Evolutionary conservation across 2,329 filamentous ascomycete species (phyloP).

Genomic region (Diaporthe ilicicola): DNA sequence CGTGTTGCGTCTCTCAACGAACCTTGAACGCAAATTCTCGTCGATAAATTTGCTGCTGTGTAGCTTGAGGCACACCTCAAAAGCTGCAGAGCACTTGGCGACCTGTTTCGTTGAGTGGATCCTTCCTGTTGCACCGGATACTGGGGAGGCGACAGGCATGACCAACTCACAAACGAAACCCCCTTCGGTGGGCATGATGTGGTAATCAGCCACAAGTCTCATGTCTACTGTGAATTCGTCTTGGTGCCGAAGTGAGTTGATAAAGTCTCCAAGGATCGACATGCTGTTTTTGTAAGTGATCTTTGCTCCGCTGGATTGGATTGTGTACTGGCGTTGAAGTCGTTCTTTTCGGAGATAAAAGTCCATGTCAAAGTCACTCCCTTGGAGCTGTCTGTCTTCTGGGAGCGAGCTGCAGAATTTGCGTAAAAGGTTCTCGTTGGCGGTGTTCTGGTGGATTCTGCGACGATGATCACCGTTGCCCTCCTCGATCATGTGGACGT

Average conservation of each 20-base stretch:
- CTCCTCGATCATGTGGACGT: slow-evolving; percentile 83
- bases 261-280: slow-evolving; percentile 76
- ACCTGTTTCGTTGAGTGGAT: slow-evolving; percentile 74
- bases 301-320: slow-evolving; percentile 76
- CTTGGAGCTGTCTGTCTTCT: slow-evolving; percentile 74
- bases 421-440: slow-evolving; percentile 72
- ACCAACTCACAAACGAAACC: slow-evolving; percentile 81
- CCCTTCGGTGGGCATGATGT: slow-evolving; percentile 62
- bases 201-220: slow-evolving; percentile 62
- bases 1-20: slow-evolving; percentile 74
- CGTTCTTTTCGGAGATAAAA: slow-evolving; percentile 61
- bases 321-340: slow-evolving; percentile 62
- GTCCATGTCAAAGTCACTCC: slow-evolving; percentile 65
- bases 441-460: slow-evolving; percentile 65
- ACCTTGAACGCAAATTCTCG: slow-evolving; percentile 76
- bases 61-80: slow-evolving; percentile 79
- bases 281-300: slow-evolving; percentile 81
- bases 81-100: slow-evolving; percentile 90
- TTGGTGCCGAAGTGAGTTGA: slow-evolving; percentile 68
- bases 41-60: slow-evolving; percentile 74
- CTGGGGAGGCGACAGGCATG: slow-evolving; percentile 77
- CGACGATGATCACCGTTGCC: slow-evolving; percentile 69
- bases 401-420: slow-evolving; percentile 80
- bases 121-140: slow-evolving; percentile 71
- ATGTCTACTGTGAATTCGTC: slow-evolving; percentile 41